Evolutionary conservation across 495 filamentous ascomycete species (phyloP).

Genomic region (Lophiotrema nucula): DNA sequence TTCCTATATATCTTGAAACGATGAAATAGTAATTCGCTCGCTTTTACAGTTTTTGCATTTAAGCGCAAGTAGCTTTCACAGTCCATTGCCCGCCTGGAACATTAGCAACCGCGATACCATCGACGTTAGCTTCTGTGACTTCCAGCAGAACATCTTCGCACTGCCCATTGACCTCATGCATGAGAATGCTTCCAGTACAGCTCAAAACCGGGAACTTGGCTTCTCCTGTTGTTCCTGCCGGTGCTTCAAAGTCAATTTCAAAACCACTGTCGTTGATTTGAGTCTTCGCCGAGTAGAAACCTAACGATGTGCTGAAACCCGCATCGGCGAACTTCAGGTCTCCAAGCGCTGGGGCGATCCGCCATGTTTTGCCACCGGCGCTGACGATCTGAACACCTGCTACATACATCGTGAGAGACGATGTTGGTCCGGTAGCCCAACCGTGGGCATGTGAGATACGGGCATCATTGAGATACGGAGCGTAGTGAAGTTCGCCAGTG

Average conservation of each 20-base stretch:
- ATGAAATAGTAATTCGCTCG: too few species aligned
- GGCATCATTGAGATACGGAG: slow-evolving; percentile 53
- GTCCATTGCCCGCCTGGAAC: slow-evolving; percentile 14
- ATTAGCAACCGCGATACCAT: not conserved
- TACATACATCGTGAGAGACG: slow-evolving; percentile 52
- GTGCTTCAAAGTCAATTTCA: slow-evolving; percentile 43
- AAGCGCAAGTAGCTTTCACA: not conserved
- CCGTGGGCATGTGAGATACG: slow-evolving; percentile 60
- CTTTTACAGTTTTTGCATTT: too few species aligned
- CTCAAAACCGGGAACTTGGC: slow-evolving; percentile 31
- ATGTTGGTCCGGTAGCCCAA: slow-evolving; percentile 60
- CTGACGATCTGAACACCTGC: slow-evolving; percentile 53
- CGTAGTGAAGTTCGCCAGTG: slow-evolving; percentile 58
- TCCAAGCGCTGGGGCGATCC: slow-evolving; percentile 52
- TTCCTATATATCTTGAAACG: too few species aligned
- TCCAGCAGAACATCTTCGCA: slow-evolving; percentile 38
- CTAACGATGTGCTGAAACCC: slow-evolving; percentile 56
- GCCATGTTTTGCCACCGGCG: slow-evolving; percentile 52
- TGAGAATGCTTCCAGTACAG: slow-evolving; percentile 23
- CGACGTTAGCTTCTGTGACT: not conserved
- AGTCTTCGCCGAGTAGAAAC: slow-evolving; percentile 49
- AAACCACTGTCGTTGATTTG: slow-evolving; percentile 40
- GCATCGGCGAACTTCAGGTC: slow-evolving; percentile 53
- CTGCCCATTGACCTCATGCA: slow-evolving; percentile 21
- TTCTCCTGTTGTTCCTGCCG: slow-evolving; percentile 49